These are phyloP conservation scores for Thozetella sp. DNA, from an alignment of 495 filamentous ascomycete species.

Conservation along the genomic window DNA sequence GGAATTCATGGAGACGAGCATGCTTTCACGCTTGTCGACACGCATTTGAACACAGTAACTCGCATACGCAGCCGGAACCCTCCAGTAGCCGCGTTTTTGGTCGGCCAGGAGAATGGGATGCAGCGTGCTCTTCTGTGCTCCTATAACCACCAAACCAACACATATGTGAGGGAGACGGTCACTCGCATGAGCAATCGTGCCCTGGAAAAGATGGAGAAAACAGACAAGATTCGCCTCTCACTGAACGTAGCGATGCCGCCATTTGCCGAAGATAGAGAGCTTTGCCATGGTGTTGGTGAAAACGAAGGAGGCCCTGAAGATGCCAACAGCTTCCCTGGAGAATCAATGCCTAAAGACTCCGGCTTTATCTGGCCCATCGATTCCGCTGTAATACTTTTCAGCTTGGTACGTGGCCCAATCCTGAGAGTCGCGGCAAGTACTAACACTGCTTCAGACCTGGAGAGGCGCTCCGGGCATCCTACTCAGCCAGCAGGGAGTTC, in stretches of 20 bases:
- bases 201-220: conserved; percentile 12
- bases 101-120: conserved; percentile 33
- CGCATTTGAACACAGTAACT: conserved; percentile 23
- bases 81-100: conserved; percentile 21
- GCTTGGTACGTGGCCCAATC: too few relatives aligned
- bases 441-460: too few relatives aligned
- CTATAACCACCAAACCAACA: conserved; percentile 21
- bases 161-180: conserved; percentile 25
- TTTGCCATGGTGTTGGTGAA: too few relatives aligned
- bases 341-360: too few relatives aligned
- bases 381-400: too few relatives aligned
- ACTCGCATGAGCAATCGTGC: conserved; percentile 20
- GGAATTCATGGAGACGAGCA: neutral
- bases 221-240: conserved; percentile 6
- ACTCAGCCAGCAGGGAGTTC: neutral
- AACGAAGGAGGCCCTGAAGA: too few relatives aligned
- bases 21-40: conserved; percentile 29
- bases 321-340: too few relatives aligned
- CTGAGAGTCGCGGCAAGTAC: too few relatives aligned
- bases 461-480: neutral
- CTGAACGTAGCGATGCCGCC: neutral
- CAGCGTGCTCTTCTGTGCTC: conserved; percentile 28
- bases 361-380: too few relatives aligned
- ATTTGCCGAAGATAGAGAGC: too few relatives aligned
- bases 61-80: conserved; percentile 23